Base-by-base conservation (phyloP, 2,329 filamentous ascomycete species). In the Ceratocystis destructans region DNA sequence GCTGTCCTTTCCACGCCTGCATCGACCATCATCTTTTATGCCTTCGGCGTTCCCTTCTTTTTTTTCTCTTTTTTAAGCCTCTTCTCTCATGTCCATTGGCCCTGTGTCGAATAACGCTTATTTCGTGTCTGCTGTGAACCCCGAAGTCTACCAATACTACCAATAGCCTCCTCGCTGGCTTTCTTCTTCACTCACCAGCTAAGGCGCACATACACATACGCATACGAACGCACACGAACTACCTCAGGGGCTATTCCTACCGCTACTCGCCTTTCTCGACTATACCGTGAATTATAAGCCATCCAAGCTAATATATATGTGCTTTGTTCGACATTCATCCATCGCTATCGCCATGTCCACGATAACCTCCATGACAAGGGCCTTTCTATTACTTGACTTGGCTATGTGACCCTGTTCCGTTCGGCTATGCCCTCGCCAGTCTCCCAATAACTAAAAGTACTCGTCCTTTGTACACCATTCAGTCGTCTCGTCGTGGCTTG, bases 11-110 rank as follows among this genome's bases (percentile, higher is more conserved):
- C 33, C 17, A 12, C 55, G 33, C 55, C 33, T 31, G 28, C 12
- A 59, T 37, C 55, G 28, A 59, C 28, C 55, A 37, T 64, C n/a
- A 44, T 53, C 46, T 50, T 48, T 63, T 31, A 50, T 46, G 41
- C n/a, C 37, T 15, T 50, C 55, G 28, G 55, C 15, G 28, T 59
- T 59, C 17, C 55, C 55, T 33, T 64, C 50, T 33, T 37, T 53
- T 50, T 17, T 8, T 61, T 25, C 37, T 33, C n/a, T 6, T 44
- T 44, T 45, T 25, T 62, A 6, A 17, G 22, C 5, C 5, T 45
- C 22, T 17, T 22, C 17, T 41, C 4, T 62, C 22, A 15, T 12
- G 10, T 45, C 22, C 6, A 45, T 62, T 62, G 37, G 37, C 59
- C 6, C 33, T 25, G 37, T 5, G 25, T 62, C 20, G 12, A n/a